Evolutionary conservation across 2,329 filamentous ascomycete species (phyloP).

Genomic region (Aspergillus hortae): DNA sequence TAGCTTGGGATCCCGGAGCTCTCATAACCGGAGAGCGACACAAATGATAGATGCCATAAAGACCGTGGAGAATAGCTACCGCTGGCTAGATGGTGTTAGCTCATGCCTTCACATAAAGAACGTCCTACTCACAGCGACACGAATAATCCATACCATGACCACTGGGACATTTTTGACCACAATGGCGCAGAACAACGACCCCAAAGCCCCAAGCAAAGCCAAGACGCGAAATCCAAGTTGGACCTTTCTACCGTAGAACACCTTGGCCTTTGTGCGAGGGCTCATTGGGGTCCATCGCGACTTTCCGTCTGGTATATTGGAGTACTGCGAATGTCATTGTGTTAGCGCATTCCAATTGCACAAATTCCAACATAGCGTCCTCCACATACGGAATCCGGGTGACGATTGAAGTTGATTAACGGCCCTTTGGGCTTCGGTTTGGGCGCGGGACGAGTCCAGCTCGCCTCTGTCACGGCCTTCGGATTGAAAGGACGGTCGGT

Average conservation of each 20-base stretch:
- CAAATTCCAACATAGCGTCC: background rate
- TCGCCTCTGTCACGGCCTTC: slow-evolving; percentile 77
- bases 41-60: slow-evolving; percentile 81
- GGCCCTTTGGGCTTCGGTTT: slow-evolving; percentile 70
- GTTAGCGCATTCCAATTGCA: background rate
- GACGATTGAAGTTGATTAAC: slow-evolving; percentile 75
- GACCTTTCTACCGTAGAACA: slow-evolving; percentile 65
- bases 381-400: slow-evolving; percentile 68
- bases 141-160: slow-evolving; percentile 69
- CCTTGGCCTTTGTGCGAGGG: slow-evolving; percentile 63
- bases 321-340: slow-evolving; percentile 29
- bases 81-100: slow-evolving; percentile 56
- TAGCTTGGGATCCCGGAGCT: slow-evolving; percentile 75
- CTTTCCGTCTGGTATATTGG: slow-evolving; percentile 59
- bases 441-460: slow-evolving; percentile 59
- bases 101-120: background rate
- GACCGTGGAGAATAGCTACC: slow-evolving; percentile 66
- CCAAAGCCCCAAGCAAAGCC: slow-evolving; percentile 66
- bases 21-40: slow-evolving; percentile 65
- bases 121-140: slow-evolving; percentile 62
- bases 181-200: slow-evolving; percentile 71
- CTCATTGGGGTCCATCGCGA: slow-evolving; percentile 64
- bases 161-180: slow-evolving; percentile 66
- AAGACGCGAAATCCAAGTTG: slow-evolving; percentile 67
- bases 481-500: slow-evolving; percentile 70